phyloP scores from a whole-genome alignment of 768 basidiomycete species.

The Lepiota venenata region DNA sequence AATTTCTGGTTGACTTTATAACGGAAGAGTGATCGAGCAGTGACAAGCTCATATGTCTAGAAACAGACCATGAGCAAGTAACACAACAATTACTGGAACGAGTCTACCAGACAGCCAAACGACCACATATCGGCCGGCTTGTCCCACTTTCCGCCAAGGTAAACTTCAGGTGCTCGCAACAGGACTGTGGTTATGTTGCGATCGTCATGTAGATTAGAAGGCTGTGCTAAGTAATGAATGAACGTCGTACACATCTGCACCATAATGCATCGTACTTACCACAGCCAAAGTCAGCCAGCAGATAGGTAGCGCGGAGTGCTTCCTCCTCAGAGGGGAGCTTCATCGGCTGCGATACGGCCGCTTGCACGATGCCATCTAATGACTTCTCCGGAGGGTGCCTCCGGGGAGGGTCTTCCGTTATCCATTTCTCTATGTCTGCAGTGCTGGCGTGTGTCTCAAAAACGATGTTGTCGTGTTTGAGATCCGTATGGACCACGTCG shows the following conservation, averaged over 20 bases:
- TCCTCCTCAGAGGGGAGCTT: constrained; percentile 19
- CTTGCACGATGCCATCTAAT: constrained; percentile 19
- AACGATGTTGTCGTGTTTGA: constrained; percentile 27
- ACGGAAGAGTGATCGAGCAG: constrained; percentile 11
- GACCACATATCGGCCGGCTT: constrained; percentile 28
- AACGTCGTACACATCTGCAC: background rate
- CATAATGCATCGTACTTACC: constrained; percentile 19
- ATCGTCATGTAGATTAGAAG: constrained; percentile 5
- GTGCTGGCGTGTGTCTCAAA: constrained; percentile 15
- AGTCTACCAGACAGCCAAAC: constrained; percentile 25
- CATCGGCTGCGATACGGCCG: constrained; percentile 25
- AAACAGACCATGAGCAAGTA: too few species aligned
- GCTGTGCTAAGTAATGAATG: constrained; percentile 15
- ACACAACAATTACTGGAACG: background rate
- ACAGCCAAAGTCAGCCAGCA: constrained; percentile 24
- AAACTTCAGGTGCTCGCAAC: constrained; percentile 25
- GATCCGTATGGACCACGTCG: constrained; percentile 25
- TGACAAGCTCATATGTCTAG: constrained; percentile 18
- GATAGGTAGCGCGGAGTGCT: constrained; percentile 19
- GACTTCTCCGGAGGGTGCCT: constrained; percentile 19
- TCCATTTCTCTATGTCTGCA: constrained; percentile 15
- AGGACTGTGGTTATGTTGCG: constrained; percentile 19
- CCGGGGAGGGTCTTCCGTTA: constrained; percentile 17
- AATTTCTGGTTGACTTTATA: constrained; percentile 8
- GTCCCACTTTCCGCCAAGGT: constrained; percentile 24